A percentile compares a stretch with the other conserved stretches of the same genome.
phyloP scores from a whole-genome alignment of 2,329 filamentous ascomycete genomes.

The Emmonsia crescens region DNA sequence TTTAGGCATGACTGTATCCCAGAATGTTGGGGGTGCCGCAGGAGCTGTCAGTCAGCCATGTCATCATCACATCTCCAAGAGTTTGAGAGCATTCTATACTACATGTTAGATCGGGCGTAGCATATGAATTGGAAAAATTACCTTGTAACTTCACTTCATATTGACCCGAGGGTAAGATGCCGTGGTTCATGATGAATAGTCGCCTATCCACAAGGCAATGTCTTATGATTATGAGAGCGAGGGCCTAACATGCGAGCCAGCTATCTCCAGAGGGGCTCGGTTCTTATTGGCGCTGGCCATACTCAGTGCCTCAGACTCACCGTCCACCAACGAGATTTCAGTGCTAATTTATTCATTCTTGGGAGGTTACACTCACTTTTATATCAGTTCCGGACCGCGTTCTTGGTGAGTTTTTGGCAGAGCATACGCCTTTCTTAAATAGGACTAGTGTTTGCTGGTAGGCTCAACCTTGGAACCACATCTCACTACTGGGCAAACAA shows the following conservation, averaged over 20 bases:
- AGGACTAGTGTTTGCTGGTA: neutral
- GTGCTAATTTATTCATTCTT: neutral
- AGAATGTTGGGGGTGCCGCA: neutral
- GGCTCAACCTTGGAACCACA: neutral
- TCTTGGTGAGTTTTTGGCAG: no score
- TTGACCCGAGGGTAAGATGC: neutral
- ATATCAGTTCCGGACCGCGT: no score
- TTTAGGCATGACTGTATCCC: neutral
- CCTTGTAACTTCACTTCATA: neutral
- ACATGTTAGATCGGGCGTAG: neutral
- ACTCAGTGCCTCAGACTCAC: neutral
- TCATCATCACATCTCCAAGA: neutral
- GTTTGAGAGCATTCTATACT: conserved; percentile 1
- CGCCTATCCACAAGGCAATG: no score
- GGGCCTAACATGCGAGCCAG: neutral
- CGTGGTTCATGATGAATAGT: neutral
- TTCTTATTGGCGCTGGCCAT: neutral
- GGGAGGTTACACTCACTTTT: neutral
- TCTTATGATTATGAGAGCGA: neutral
- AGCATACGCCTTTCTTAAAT: neutral
- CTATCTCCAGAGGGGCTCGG: neutral
- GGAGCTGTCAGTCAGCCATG: neutral
- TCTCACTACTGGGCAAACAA: neutral
- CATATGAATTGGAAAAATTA: neutral
- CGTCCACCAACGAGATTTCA: neutral